Evolutionary conservation across 306 rosid genomes (phyloP).

Genomic region (peach (Prunus persica)): DNA sequence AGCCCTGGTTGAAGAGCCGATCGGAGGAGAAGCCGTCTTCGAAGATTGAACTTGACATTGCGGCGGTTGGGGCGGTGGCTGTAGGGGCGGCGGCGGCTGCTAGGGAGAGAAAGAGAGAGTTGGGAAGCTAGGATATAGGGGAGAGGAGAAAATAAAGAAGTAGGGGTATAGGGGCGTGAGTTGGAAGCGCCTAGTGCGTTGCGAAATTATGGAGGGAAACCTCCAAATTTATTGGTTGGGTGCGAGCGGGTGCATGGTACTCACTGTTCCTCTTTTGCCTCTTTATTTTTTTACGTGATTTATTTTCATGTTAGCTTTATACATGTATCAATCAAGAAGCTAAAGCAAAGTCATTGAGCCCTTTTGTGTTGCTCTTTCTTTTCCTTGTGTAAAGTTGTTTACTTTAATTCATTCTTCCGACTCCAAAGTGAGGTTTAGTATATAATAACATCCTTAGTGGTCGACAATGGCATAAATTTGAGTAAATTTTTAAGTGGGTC

Average conservation of each 20-base stretch:
- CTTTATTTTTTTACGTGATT: neutral
- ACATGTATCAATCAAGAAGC: no score
- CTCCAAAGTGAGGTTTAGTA: no score
- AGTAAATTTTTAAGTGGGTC: neutral
- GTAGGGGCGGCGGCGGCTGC: neutral
- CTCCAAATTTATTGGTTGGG: neutral
- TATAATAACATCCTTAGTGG: neutral
- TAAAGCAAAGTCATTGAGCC: neutral
- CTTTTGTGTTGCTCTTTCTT: neutral
- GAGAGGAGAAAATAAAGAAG: no score
- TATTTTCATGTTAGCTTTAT: neutral
- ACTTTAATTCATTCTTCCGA: no score
- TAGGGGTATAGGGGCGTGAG: neutral
- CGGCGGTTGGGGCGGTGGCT: constrained; percentile 19
- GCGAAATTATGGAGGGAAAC: constrained; percentile 12
- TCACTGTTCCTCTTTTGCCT: neutral
- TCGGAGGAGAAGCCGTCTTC: constrained; percentile 83
- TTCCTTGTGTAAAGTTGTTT: no score
- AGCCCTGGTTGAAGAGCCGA: constrained; percentile 72
- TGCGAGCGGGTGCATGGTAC: neutral
- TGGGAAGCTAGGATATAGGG: neutral
- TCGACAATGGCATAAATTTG: neutral
- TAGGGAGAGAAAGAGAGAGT: neutral
- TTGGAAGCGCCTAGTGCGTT: neutral
- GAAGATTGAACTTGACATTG: neutral